Evolutionary conservation across 352 stramenopile species (phyloP), one percentile per base, ranked within the genome.

Genomic region (Globisporangium iwayamae): DNA sequence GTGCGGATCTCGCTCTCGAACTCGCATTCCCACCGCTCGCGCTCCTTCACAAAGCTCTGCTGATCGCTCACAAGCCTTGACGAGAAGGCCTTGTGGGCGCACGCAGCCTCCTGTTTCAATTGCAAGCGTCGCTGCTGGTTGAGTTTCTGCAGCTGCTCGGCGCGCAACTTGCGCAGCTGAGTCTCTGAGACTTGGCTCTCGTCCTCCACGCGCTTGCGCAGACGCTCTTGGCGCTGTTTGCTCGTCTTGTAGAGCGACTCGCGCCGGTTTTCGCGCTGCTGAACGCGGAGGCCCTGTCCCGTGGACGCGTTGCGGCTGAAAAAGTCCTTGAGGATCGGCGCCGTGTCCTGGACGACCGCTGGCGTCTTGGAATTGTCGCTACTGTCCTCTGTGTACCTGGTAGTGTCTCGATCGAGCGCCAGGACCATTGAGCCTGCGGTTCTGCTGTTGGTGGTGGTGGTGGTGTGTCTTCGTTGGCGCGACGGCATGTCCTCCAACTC

Each of bases 261-360:
- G 22, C 81, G 78, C 13, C 67, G 69, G 4, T 68, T 69, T 32
- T 84, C 63, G 18, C 70, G 69, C 45, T 85, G 70, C 22, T 83
- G 75, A 0, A 62, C 66, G 13, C 81, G 78, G 14, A 83, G 48
- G 30, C 75, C 69, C 28, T 83, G 76, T 2, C 70, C 76, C 0
- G 62, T 55, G 13, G 63, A 70, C 14, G 78, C 67, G n/a, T 47
- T 76, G 38, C 79, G 79, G 47, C 58, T 83, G 60, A 90, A 88
- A 48, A 88, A 88, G 52, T 79, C 77, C 62, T 87, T 85, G 36
- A 90, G 62, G 48, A 90, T 82, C 3, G 78, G 78, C 4, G 68
- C 60, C 4, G 78, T 65, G 20, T 73, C 65, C 10, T 73, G 38
- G 63, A 59, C 38, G 63, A 59, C 30, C 14, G 18, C 32, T n/a